These are phyloP conservation scores for Amaranthus tricolor DNA, from an alignment of 179 eudicot genomes.

Conservation along the genomic window DNA sequence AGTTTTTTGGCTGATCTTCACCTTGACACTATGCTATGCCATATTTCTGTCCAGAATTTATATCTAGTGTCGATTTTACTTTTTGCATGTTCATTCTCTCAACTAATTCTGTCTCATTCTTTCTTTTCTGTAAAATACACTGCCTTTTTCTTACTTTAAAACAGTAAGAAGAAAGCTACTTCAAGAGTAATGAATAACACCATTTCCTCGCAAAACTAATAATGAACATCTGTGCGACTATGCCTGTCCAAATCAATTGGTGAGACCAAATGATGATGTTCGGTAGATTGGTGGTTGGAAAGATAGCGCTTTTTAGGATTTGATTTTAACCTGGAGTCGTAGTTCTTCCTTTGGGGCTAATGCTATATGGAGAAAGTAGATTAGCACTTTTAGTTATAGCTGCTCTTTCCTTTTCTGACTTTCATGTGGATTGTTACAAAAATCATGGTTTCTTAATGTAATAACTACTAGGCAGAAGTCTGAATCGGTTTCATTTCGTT, in stretches of 20 bases:
- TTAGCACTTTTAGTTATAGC: not conserved
- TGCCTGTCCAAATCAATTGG: not conserved
- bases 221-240: too few species aligned
- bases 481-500: constrained; percentile 28
- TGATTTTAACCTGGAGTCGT: too few species aligned
- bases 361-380: too few species aligned
- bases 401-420: not conserved
- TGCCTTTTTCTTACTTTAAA: not conserved
- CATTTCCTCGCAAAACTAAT: not conserved
- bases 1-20: constrained; percentile 38
- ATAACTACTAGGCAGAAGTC: constrained; percentile 18
- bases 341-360: too few species aligned
- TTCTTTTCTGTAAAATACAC: not conserved
- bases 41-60: constrained; percentile 26
- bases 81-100: constrained; percentile 5
- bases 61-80: constrained; percentile 16
- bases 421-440: not conserved
- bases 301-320: not conserved
- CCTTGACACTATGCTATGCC: constrained; percentile 40
- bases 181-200: not conserved
- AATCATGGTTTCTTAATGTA: constrained; percentile 13
- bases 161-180: not conserved
- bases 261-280: not conserved
- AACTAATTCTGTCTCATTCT: not conserved
- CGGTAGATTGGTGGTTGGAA: too few species aligned